Evolutionary conservation across 495 filamentous ascomycete species (phyloP).

Genomic region (Paragyromitra xinjiangensis): DNA sequence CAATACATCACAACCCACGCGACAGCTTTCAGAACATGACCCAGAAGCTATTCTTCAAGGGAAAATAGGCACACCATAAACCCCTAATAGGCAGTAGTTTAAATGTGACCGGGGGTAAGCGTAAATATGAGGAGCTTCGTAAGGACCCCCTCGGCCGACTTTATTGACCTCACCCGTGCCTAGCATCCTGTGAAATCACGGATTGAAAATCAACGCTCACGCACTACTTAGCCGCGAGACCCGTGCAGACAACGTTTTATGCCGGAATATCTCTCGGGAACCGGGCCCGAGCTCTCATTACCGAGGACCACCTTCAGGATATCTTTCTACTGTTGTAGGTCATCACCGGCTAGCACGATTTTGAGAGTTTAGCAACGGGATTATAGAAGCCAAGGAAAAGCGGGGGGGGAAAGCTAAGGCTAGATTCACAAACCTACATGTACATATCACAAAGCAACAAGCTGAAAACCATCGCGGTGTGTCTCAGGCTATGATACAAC

Average conservation of each 20-base stretch:
- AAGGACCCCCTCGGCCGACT: too few relatives aligned
- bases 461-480: background rate
- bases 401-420: slow-evolving; percentile 1
- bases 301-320: too few relatives aligned
- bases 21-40: too few relatives aligned
- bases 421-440: background rate
- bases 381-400: slow-evolving; percentile 29
- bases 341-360: background rate
- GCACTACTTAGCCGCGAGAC: slow-evolving; percentile 14
- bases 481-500: background rate
- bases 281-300: background rate
- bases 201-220: slow-evolving; percentile 3
- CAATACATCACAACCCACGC: too few relatives aligned
- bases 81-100: background rate
- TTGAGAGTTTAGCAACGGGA: slow-evolving; percentile 3
- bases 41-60: too few relatives aligned
- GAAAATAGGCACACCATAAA: too few relatives aligned
- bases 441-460: background rate
- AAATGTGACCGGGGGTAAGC: background rate
- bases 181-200: background rate
- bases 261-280: background rate
- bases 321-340: too few relatives aligned
- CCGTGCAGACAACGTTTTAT: slow-evolving; percentile 6
- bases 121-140: background rate
- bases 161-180: background rate